These are phyloP conservation scores for Coprinopsis cinerea DNA, from an alignment of 768 basidiomycete genomes.

Conservation along the genomic window DNA sequence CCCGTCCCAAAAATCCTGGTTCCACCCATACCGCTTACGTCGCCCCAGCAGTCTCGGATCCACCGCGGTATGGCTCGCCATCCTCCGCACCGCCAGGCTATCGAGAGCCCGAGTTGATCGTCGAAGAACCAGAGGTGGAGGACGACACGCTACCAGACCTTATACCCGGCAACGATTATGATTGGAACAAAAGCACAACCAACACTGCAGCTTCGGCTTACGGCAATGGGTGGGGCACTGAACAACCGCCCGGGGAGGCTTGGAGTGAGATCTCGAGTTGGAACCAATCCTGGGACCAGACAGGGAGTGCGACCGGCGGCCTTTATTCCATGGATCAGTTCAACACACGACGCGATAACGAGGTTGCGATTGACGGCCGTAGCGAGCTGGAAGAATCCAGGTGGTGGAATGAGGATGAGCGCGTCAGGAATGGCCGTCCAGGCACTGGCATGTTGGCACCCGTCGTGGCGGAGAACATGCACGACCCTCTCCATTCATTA, in stretches of 20 bases:
- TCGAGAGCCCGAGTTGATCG: constrained; percentile 53
- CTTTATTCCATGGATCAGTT: constrained; percentile 23
- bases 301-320: neutral
- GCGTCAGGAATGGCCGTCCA: constrained; percentile 45
- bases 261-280: constrained; percentile 17
- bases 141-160: constrained; percentile 32
- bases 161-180: constrained; percentile 28
- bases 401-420: constrained; percentile 62
- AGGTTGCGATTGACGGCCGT: constrained; percentile 54
- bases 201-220: neutral
- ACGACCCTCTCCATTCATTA: constrained; percentile 67
- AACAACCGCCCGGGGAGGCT: neutral
- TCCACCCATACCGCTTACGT: constrained; percentile 37
- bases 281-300: constrained; percentile 12
- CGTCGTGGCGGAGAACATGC: constrained; percentile 57
- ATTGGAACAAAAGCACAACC: neutral
- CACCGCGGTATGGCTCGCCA: constrained; percentile 31
- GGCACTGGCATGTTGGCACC: constrained; percentile 70
- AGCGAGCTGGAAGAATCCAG: constrained; percentile 51
- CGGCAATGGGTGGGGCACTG: constrained; percentile 5
- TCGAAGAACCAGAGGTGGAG: constrained; percentile 33
- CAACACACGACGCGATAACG: constrained; percentile 18
- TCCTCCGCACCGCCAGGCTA: constrained; percentile 27
- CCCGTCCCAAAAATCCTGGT: constrained; percentile 34
- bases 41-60: constrained; percentile 27